These are phyloP conservation scores for Coemansia erecta DNA, from an alignment of 192 early-diverging fungal species.

Conservation along the genomic window DNA sequence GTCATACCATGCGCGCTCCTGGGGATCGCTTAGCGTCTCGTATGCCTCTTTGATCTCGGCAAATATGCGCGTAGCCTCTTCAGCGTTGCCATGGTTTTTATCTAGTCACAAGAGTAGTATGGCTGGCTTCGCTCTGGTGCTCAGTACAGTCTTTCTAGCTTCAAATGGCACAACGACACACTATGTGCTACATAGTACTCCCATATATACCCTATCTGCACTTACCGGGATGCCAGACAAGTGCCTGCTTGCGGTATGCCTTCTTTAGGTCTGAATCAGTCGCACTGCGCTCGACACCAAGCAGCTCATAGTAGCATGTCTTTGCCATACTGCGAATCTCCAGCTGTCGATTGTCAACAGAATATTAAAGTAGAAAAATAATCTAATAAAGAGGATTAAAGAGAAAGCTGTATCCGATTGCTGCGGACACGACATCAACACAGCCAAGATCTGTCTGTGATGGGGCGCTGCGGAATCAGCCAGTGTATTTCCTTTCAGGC, in stretches of 20 bases:
- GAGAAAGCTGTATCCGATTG: not conserved
- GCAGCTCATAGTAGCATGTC: slow-evolving; percentile 88
- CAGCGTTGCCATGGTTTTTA: slow-evolving; percentile 80
- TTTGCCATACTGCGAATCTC: slow-evolving; percentile 41
- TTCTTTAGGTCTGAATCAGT: slow-evolving; percentile 80
- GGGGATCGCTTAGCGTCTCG: slow-evolving; percentile 86
- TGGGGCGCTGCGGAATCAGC: no score
- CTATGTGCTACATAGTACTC: no score
- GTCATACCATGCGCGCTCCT: slow-evolving; percentile 97
- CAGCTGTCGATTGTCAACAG: no score
- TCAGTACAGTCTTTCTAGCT: no score
- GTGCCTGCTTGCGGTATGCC: slow-evolving; percentile 74
- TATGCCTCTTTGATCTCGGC: slow-evolving; percentile 90
- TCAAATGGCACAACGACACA: no score
- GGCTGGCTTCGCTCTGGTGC: no score
- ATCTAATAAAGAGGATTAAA: not conserved
- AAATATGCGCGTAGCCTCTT: slow-evolving; percentile 87
- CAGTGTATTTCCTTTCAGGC: no score
- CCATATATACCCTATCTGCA: not conserved
- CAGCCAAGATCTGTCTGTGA: no score
- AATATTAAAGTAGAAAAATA: not conserved
- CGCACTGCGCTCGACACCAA: slow-evolving; percentile 75
- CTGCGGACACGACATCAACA: no score
- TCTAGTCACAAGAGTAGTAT: slow-evolving; percentile 62
- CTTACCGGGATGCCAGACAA: slow-evolving; percentile 77